A percentile compares a stretch with the other conserved stretches of the same genome.
phyloP scores from a whole-genome alignment of 1,139 yeast genomes.

The Maudiozyma humilis region DNA sequence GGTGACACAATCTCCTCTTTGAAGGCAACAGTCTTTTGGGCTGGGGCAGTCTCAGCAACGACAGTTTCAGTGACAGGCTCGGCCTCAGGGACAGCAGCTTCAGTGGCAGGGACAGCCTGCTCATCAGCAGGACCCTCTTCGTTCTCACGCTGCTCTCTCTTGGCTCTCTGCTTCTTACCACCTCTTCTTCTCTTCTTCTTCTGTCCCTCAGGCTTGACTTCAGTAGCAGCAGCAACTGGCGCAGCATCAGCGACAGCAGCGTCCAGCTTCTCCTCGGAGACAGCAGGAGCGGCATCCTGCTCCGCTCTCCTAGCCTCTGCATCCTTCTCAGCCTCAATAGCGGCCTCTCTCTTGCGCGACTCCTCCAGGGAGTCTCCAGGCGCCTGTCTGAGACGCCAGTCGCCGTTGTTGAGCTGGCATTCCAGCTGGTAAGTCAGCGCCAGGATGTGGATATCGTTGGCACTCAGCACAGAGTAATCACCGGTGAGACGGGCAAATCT shows the following conservation, averaged over 20 bases:
- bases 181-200: constrained; percentile 54
- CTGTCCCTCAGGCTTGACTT: constrained; percentile 17
- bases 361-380: constrained; percentile 52
- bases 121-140: constrained; percentile 9
- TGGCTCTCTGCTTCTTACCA: constrained; percentile 54
- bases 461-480: constrained; percentile 78
- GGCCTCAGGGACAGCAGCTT: constrained; percentile 1
- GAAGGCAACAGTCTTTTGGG: neutral
- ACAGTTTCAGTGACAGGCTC: neutral
- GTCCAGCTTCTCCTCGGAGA: too few relatives aligned
- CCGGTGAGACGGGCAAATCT: constrained; percentile 84
- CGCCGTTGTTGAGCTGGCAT: constrained; percentile 58
- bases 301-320: neutral
- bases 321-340: constrained; percentile 8
- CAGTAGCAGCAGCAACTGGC: too few relatives aligned
- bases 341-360: constrained; percentile 10
- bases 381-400: constrained; percentile 55
- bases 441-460: constrained; percentile 84
- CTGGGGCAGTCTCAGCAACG: too few relatives aligned
- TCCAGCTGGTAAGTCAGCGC: constrained; percentile 89
- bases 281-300: neutral
- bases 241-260: too few relatives aligned
- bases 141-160: constrained; percentile 36
- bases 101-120: neutral
- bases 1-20: neutral